phyloP scores from a whole-genome alignment of 1,284 basidiomycete species.

The Microbotryum violaceum region DNA sequence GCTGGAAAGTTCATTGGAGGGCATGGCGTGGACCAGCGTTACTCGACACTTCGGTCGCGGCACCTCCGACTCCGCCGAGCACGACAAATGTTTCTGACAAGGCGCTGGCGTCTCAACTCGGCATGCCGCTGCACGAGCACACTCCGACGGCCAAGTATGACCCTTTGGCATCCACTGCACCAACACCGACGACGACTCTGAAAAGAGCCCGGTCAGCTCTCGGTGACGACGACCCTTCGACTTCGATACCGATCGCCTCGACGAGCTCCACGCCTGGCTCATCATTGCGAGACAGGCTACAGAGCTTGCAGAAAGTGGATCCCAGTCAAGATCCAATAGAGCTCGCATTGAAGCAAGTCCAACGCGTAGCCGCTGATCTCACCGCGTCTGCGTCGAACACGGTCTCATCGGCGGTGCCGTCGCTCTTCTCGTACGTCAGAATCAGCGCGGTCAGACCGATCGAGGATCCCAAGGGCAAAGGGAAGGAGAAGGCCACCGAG shows the following conservation, averaged over 20 bases:
- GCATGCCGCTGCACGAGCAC: not conserved
- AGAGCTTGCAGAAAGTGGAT: not conserved
- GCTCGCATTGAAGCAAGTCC: not conserved
- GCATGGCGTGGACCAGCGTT: conserved; percentile 22
- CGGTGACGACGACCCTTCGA: not conserved
- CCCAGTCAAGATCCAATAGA: conserved; percentile 3
- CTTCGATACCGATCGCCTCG: conserved; percentile 1
- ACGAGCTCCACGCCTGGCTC: not conserved
- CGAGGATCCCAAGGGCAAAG: conserved; percentile 10
- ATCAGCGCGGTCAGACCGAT: not conserved
- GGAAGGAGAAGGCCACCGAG: conserved; percentile 1
- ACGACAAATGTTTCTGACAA: not conserved
- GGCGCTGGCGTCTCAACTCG: conserved; percentile 4
- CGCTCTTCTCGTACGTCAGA: not conserved
- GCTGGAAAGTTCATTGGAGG: conserved; percentile 20
- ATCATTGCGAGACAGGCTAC: conserved; percentile 1
- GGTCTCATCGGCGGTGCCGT: not conserved
- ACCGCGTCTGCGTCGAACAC: not conserved
- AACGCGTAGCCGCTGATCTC: not conserved
- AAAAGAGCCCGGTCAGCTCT: not conserved
- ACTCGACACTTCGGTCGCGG: not conserved
- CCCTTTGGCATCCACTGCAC: not conserved
- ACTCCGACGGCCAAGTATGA: not conserved
- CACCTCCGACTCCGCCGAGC: not conserved
- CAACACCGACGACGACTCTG: conserved; percentile 20